Base-by-base conservation (phyloP, 2,329 filamentous ascomycete genomes). In the Fusarium sp. region DNA sequence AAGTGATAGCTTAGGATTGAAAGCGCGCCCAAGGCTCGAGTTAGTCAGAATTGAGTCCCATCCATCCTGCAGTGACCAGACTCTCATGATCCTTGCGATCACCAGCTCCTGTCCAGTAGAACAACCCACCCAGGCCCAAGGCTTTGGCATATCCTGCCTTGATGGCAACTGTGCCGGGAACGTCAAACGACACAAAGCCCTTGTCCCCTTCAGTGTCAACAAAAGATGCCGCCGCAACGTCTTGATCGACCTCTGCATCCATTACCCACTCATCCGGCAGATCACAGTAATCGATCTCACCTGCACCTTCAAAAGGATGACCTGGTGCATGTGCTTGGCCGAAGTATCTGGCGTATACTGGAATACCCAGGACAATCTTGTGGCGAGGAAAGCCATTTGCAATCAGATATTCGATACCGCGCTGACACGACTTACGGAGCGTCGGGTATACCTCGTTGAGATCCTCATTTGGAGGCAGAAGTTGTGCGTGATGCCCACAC, bases 41-140 rank as follows among this genome's bases (percentile, higher is more conserved):
- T 27, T 20, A 41, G 18, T 42, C 4, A 4, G 24, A 42, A 22
- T 53, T 53, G 18, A 91, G 76, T 4, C 84, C 85, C 61, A 86
- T 81, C 73, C 86, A 89, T 7, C 89, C 89, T 32, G 88, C 86
- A 56, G 84, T 84, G 25, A 91, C 86, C 65, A 92, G 75, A 75
- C 89, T 91, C 70, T 85, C 81, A 11, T 78, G 71, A 4, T 83
- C 86, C 42, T 80, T 77, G 10, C 84, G 82, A 79, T 92, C 90
- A 0, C 85, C 87, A 4, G 85, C 86, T 3, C 89, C 89, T 41
- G 89, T 90, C 90, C 90, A 92, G 79, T 91, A 92, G 76, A 92
- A 92, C 30, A 92, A 70, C 0, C 90, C 90, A 0, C 85, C 90
- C 3, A 92, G 79, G 2, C 83, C 82, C 62, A 83, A 82, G 37